Conservation (phyloP, 331 rosid genomes). For the Phaseolus coccineus region DNA sequence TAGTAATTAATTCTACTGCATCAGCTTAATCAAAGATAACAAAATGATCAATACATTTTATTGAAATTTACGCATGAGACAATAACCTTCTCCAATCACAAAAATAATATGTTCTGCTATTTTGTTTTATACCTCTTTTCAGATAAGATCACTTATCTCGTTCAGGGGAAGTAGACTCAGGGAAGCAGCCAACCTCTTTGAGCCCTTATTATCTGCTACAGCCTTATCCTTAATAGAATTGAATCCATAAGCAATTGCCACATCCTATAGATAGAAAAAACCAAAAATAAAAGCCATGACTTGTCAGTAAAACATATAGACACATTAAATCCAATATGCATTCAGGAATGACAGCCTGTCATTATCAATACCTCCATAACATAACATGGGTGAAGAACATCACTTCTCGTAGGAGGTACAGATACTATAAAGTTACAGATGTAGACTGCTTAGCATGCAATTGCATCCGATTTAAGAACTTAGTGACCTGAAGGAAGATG, state of each 20-base stretch:
- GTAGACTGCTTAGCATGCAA: constrained; percentile 63
- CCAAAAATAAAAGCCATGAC: not conserved
- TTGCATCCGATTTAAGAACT: constrained; percentile 87
- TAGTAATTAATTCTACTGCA: constrained; percentile 17
- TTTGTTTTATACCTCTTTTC: constrained; percentile 69
- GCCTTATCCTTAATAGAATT: constrained; percentile 81
- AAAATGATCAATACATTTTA: constrained; percentile 4
- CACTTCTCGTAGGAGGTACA: constrained; percentile 96
- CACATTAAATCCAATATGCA: constrained; percentile 19
- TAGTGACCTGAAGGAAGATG: constrained; percentile 66
- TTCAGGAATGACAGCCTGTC: constrained; percentile 5
- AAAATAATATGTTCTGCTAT: constrained; percentile 4
- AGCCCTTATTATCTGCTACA: constrained; percentile 76
- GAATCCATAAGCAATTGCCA: constrained; percentile 93
- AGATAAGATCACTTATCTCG: constrained; percentile 81
- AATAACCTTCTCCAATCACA: constrained; percentile 30
- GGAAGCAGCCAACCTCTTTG: constrained; percentile 78
- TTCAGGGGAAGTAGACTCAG: constrained; percentile 75
- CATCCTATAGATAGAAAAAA: constrained; percentile 66
- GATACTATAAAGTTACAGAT: constrained; percentile 58
- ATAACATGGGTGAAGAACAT: constrained; percentile 94
- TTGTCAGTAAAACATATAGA: constrained; percentile 35
- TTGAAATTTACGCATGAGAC: constrained; percentile 11
- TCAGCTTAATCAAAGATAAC: constrained; percentile 6
- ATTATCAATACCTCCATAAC: constrained; percentile 82